Evolutionary conservation across 805 yeast genomes (phyloP), one percentile per base, ranked within the genome.

Genomic region (Lipomyces sp.): DNA sequence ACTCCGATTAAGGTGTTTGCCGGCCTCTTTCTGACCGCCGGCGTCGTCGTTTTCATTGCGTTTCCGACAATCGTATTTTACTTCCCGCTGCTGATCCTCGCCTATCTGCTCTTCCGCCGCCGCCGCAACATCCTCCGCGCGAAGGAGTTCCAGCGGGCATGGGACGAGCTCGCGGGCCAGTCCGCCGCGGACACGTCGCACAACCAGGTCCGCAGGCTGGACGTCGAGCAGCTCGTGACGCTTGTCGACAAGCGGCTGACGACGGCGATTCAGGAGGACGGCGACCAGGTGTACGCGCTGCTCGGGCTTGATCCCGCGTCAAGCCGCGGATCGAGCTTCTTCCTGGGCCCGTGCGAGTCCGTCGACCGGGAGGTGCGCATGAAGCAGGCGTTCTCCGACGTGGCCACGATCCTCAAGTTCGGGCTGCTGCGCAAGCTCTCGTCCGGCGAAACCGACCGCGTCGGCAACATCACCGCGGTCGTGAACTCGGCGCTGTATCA

Each of bases 391-490:
- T 44, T 36, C 11, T 24, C 53, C 16, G 50, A 47, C 8, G 37
- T 50, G n/a, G 44, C 43, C n/a, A 39, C 55, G 7, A 46, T 53
- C 13, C 33, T 53, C 23, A 33, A 45, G 24, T 53, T 50, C 31
- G 52, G 40, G 2, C 36, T 53, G 36, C 23, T 49, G 13, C 36
- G 38, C 16, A 21, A 26, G 21, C 19, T 29, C 16, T 11, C 24
- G 13, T 16, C 16, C n/a, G 26, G 29, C 26, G 24, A 24, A 16
- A 14, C 22, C 4, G 23, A 37, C 14, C 44, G 46, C 13, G 49
- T 45, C 4, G 58, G 49, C 3, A 47, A 50, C 18, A 55, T 53
- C 13, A 42, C 55, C 13, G 58, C 55, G 4, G 37, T 40, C n/a
- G 24, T 53, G 13, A 46, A 51, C 6, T 45, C 58, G n/a, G 23